A percentile compares a stretch with the other conserved stretches of the same genome.
phyloP scores from a whole-genome alignment of 345 rosid species.

The Anacardium occidentale region DNA sequence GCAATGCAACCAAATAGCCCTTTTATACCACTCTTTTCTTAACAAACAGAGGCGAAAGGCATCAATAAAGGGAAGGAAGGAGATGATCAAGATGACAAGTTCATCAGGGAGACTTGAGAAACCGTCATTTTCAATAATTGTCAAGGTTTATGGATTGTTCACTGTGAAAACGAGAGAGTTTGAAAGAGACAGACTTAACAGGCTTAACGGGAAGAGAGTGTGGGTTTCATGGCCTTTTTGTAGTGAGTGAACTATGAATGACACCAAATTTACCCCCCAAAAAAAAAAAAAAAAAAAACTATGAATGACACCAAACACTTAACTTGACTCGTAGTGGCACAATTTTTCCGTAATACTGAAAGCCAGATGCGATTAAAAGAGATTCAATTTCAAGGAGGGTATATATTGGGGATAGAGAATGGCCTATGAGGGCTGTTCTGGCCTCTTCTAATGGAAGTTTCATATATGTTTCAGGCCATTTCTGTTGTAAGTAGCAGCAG shows the following conservation, averaged over 20 bases:
- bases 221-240: not conserved
- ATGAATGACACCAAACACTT: not conserved
- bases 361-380: not conserved
- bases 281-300: too few species aligned
- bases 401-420: not conserved
- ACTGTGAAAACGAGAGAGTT: not conserved
- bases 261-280: too few species aligned
- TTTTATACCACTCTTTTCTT: not conserved
- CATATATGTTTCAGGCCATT: too few species aligned
- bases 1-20: constrained; percentile 9
- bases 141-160: not conserved
- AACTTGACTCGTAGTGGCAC: not conserved
- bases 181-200: not conserved
- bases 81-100: not conserved
- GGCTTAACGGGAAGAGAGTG: not conserved
- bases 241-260: not conserved
- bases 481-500: not conserved
- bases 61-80: constrained; percentile 4
- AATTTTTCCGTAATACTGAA: not conserved
- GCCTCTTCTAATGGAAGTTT: too few species aligned
- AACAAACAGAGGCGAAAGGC: constrained; percentile 5
- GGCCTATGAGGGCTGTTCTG: not conserved
- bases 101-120: not conserved
- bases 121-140: not conserved
- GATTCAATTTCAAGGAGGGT: too few species aligned